phyloP scores from a whole-genome alignment of 306 rosid genomes.

The Leucaena leucocephala region DNA sequence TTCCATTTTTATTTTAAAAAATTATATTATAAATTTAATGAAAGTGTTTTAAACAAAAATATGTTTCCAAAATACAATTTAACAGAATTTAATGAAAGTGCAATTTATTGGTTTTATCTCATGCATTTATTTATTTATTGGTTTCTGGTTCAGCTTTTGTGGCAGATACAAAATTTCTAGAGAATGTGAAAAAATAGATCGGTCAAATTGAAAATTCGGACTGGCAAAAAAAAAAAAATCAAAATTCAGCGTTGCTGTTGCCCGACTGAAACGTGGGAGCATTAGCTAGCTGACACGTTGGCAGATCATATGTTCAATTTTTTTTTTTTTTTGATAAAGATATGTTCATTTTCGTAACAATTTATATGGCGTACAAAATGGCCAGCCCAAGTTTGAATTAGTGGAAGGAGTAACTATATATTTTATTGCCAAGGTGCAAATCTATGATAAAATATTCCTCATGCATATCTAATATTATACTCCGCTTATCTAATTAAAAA shows the following conservation, averaged over 20 bases:
- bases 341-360: no score
- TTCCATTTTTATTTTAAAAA: background rate
- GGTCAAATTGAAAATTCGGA: constrained; percentile 11
- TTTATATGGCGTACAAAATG: no score
- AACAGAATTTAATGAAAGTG: background rate
- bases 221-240: background rate
- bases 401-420: no score
- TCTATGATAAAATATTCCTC: no score
- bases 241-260: background rate
- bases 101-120: background rate
- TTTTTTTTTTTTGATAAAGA: no score
- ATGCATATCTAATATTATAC: no score
- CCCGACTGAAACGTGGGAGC: constrained; percentile 3
- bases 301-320: background rate
- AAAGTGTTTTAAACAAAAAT: background rate
- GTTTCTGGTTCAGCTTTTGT: constrained; percentile 29
- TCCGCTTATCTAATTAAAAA: no score
- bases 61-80: background rate
- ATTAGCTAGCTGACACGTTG: background rate
- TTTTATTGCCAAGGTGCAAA: no score
- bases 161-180: background rate
- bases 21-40: no score
- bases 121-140: background rate
- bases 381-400: no score
- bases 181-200: background rate